phyloP scores from a whole-genome alignment of 1,284 basidiomycete genomes.

The Sanguinoderma infundibulare region DNA sequence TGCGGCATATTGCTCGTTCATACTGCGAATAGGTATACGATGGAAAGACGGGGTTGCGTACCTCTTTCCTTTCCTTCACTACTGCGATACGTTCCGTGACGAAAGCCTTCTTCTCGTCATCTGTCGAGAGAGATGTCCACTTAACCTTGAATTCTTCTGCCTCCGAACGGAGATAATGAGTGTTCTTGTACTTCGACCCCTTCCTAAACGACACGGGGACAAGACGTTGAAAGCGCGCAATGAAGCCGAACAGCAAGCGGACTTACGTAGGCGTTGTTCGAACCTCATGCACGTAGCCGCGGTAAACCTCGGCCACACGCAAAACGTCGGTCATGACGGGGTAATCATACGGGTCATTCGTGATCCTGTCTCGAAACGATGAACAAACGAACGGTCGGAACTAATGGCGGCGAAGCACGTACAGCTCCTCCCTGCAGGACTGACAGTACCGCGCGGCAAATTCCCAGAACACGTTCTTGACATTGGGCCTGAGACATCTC shows the following conservation, averaged over 20 bases:
- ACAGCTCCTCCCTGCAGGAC: not conserved
- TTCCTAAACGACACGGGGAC: not conserved
- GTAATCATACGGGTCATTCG: not conserved
- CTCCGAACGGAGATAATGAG: not conserved
- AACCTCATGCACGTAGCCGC: not conserved
- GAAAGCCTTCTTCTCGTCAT: slow-evolving; percentile 1
- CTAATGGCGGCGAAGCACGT: not conserved
- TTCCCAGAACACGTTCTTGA: not conserved
- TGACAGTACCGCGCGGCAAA: slow-evolving; percentile 5
- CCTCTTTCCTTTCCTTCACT: not conserved
- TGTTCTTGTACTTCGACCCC: not conserved
- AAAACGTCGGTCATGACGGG: not conserved
- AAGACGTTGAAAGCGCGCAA: too few relatives aligned
- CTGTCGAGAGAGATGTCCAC: not conserved
- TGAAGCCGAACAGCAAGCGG: not conserved
- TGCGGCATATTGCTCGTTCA: not conserved
- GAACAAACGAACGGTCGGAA: not conserved
- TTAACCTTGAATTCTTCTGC: not conserved
- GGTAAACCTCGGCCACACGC: not conserved
- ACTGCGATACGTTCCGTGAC: not conserved
- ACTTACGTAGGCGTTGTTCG: not conserved
- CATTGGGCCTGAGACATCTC: slow-evolving; percentile 12
- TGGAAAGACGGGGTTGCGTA: not conserved
- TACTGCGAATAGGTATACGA: too few relatives aligned
- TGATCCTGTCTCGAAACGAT: not conserved